Conservation (phyloP, 306 rosid genomes). For the Trifolium repens region DNA sequence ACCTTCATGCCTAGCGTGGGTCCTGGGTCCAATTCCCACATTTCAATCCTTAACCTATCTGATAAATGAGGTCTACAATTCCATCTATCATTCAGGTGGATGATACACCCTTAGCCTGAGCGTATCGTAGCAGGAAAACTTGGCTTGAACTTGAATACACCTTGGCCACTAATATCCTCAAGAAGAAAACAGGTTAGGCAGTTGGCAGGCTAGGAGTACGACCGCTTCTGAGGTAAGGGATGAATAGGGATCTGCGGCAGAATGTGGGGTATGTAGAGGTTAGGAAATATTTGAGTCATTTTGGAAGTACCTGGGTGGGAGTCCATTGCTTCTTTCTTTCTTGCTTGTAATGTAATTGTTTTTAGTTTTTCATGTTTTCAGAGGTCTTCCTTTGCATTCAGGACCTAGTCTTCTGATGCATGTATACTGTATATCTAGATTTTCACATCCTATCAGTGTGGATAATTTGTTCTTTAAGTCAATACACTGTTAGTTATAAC, state of each 20-base stretch:
- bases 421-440: not conserved
- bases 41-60: too few relatives aligned
- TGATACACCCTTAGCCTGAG: slow-evolving; percentile 3
- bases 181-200: not conserved
- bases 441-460: not conserved
- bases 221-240: not conserved
- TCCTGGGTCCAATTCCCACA: too few relatives aligned
- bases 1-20: too few relatives aligned
- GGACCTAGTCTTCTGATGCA: slow-evolving; percentile 17
- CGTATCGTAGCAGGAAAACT: slow-evolving; percentile 16
- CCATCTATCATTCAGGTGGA: slow-evolving; percentile 30
- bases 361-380: slow-evolving; percentile 6
- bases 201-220: slow-evolving; percentile 25
- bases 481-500: not conserved
- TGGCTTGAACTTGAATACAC: slow-evolving; percentile 4
- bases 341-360: slow-evolving; percentile 1
- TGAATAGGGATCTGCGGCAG: not conserved
- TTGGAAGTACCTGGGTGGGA: not conserved
- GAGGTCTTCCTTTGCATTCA: slow-evolving; percentile 5
- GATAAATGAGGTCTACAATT: slow-evolving; percentile 23
- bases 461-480: not conserved
- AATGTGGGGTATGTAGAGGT: not conserved
- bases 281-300: too few relatives aligned
- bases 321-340: slow-evolving; percentile 5
- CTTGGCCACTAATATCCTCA: slow-evolving; percentile 3